Evolutionary conservation across 2,329 filamentous ascomycete species (phyloP), one percentile per base, ranked within the genome.

Genomic region (Metarhizium sp.): DNA sequence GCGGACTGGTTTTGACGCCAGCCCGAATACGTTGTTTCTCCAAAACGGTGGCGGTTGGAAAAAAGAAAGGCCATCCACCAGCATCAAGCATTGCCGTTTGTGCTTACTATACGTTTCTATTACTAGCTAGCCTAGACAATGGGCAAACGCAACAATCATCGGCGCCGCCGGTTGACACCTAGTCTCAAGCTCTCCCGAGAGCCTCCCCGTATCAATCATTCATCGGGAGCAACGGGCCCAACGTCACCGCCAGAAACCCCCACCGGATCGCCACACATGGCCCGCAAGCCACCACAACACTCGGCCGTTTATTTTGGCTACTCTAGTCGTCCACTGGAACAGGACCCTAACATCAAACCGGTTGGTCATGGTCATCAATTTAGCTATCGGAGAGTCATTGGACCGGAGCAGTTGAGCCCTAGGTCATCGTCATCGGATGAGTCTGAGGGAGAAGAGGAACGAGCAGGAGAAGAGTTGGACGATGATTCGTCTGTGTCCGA

Each of bases 181-280:
- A 71, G 72, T 57, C 68, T 75, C 61, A 70, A 71, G 59, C 60
- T 68, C 55, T 62, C 59, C 55, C 65, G 64, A 56, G 66, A 69
- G 40, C 61, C 63, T 53, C 59, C 59, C 55, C 62, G 62, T 61
- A 49, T 38, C 52, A 56, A 55, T 14, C 56, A 53, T 42, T 62
- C 65, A 29, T 43, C 32, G 51, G 51, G 64, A 42, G 64, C 66
- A 60, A 54, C 40, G 4, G 69, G 72, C 55, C 75, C 73, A 53
- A 72, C 75, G 55, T 78, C 76, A 62, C 76, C 75, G 59, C 75
- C 75, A 45, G 73, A 75, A 51, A 77, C 75, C 45, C 76, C 75
- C 52, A 75, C 72, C 45, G 67, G 69, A 40, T 69, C 69, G 54
- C 69, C 71, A 55, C 63, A 65, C 34, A 63, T 67, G 57, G 61